Evolutionary conservation across 148 eudicot species (phyloP).

Genomic region (Pharnaceum exiguum): DNA sequence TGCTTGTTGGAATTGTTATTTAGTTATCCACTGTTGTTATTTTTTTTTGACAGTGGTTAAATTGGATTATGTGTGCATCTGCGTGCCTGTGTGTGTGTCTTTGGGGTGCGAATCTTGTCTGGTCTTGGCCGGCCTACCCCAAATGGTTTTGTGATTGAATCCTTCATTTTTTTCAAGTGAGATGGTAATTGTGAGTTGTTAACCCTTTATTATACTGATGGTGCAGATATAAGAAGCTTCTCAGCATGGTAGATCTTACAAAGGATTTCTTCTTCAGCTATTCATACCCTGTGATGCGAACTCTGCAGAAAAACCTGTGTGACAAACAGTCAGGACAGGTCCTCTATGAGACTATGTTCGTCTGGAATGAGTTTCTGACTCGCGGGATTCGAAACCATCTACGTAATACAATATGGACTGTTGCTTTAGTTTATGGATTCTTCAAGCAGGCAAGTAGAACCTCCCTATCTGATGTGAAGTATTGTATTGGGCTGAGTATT

Average conservation of each 20-base stretch:
- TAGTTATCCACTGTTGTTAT: no score
- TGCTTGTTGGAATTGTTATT: no score
- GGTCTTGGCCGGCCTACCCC: no score
- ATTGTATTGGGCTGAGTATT: neutral
- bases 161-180: neutral
- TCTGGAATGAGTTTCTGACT: slow-evolving; percentile 91
- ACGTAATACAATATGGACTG: slow-evolving; percentile 79
- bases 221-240: slow-evolving; percentile 84
- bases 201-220: slow-evolving; percentile 8
- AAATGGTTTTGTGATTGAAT: neutral
- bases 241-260: slow-evolving; percentile 91
- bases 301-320: slow-evolving; percentile 71
- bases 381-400: slow-evolving; percentile 64
- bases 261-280: slow-evolving; percentile 95
- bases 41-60: no score
- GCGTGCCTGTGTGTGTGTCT: no score
- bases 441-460: slow-evolving; percentile 67
- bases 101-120: no score
- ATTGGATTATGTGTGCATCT: no score
- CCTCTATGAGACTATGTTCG: slow-evolving; percentile 77
- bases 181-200: neutral
- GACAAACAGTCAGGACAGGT: slow-evolving; percentile 39
- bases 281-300: slow-evolving; percentile 89
- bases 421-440: slow-evolving; percentile 86
- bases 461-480: slow-evolving; percentile 2